Evolutionary conservation across 148 eudicot species (phyloP).

Genomic region (Salicornia ramosissima): DNA sequence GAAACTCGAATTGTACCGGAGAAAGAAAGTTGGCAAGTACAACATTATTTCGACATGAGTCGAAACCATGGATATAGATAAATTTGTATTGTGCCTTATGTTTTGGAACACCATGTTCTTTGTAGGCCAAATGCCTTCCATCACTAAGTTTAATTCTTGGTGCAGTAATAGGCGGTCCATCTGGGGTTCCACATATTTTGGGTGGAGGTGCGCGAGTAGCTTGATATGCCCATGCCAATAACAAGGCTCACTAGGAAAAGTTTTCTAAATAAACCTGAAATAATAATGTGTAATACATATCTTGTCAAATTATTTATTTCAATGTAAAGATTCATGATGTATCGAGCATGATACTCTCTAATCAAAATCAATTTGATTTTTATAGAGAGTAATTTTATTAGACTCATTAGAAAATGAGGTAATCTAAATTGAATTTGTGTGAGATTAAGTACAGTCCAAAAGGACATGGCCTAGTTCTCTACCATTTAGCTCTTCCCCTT

Average conservation of each 20-base stretch:
- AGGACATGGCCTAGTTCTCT: too few relatives aligned
- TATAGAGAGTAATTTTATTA: too few relatives aligned
- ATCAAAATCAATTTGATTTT: too few relatives aligned
- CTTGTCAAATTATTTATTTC: background rate
- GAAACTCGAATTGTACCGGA: constrained; percentile 28
- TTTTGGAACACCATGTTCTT: constrained; percentile 70
- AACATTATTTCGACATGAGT: constrained; percentile 49
- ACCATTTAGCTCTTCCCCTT: too few relatives aligned
- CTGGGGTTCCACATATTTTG: constrained; percentile 64
- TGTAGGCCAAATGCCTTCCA: constrained; percentile 82
- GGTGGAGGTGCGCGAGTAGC: constrained; percentile 68
- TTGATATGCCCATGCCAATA: constrained; percentile 75
- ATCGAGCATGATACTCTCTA: too few relatives aligned
- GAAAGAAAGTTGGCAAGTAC: constrained; percentile 47
- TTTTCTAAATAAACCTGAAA: constrained; percentile 58
- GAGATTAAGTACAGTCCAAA: too few relatives aligned
- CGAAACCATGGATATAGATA: constrained; percentile 71
- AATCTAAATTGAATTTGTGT: too few relatives aligned
- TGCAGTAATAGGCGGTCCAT: constrained; percentile 73
- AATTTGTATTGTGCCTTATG: constrained; percentile 65
- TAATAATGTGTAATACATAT: background rate
- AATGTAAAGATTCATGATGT: background rate
- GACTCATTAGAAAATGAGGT: too few relatives aligned
- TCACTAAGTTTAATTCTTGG: constrained; percentile 71
- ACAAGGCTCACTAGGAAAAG: constrained; percentile 48